A percentile compares a stretch with the other conserved stretches of the same genome.
These are phyloP conservation scores for Xylaria nigripes DNA, from an alignment of 495 filamentous ascomycete genomes.

Conservation along the genomic window DNA sequence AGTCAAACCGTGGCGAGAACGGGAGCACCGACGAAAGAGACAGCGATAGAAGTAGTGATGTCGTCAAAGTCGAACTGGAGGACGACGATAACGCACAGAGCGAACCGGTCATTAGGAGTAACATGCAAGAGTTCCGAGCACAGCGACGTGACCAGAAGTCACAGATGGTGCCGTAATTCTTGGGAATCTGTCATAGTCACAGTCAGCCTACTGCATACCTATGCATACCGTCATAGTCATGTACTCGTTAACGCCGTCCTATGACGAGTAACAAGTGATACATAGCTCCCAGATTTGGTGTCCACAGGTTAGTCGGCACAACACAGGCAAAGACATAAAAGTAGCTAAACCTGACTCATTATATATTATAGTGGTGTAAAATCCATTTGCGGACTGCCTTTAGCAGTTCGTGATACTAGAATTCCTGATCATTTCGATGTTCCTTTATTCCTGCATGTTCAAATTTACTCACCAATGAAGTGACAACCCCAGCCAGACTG, in stretches of 20 bases:
- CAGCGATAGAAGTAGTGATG: slow-evolving; percentile 28
- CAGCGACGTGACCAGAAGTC: slow-evolving; percentile 23
- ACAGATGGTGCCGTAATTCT: slow-evolving; percentile 22
- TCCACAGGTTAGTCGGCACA: not conserved
- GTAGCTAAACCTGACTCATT: too few relatives aligned
- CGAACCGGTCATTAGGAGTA: slow-evolving; percentile 12
- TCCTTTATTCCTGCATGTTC: too few relatives aligned
- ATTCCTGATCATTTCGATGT: too few relatives aligned
- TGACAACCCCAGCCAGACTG: too few relatives aligned
- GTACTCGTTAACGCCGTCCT: not conserved
- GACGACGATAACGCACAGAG: slow-evolving; percentile 13
- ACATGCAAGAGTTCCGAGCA: slow-evolving; percentile 5
- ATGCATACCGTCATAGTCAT: not conserved
- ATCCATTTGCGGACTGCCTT: too few relatives aligned
- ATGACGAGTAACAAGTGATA: not conserved
- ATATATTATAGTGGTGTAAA: too few relatives aligned
- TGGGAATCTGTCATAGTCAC: not conserved
- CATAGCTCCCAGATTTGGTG: not conserved
- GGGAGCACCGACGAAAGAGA: slow-evolving; percentile 23
- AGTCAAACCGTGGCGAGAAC: slow-evolving; percentile 8
- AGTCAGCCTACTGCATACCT: not conserved
- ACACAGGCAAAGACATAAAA: too few relatives aligned
- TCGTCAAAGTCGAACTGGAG: slow-evolving; percentile 35
- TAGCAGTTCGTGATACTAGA: too few relatives aligned
- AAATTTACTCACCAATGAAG: too few relatives aligned